Evolutionary conservation across 495 filamentous ascomycete species (phyloP), one percentile per base, ranked within the genome.

Genomic region (Penicillium subrubescens): DNA sequence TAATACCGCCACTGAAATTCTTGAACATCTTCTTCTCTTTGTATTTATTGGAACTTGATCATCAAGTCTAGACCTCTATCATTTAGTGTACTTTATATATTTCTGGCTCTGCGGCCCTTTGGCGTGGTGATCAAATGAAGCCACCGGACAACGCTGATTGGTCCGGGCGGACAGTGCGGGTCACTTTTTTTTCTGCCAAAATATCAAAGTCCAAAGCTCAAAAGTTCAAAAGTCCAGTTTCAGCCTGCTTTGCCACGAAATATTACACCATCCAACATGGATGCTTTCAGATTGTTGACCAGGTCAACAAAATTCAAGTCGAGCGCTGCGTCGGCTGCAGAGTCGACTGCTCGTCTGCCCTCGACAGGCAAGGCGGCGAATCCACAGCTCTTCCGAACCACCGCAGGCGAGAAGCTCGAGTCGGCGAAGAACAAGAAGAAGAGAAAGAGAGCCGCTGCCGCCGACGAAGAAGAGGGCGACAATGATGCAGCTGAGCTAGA

Each of bases 261-360:
- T 41, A 12, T 54, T 54, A 3, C 46, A 33, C 41, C 25, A 52
- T 46, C 44, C 57, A 75, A 35, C 21, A 87, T 87, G 84, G 84
- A 87, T 67, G 78, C 77, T 25, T 86, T 87, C 70, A 83, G 77
- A 67, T 68, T 87, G 37, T 73, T 87, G 62, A 81, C 84, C n/a
- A 65, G 84, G 67, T 84, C 83, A 44, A 81, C 82, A 31, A 86
- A 84, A 56, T 68, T 86, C 39, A 84, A 82, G 64, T 72, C 80
- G 51, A 59, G 71, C 31, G 37, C 66, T 31, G 56, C 67, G 43
- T 46, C 66, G 12, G 64, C 68, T 39, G 59, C 72, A 60, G 64
- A 73, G 17, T 44, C 68, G 48, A 63, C 67, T 19, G 67, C 64
- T n/a, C 70, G 72, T 57, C 68, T 83, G 6, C 84, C 84, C 5